Evolutionary conservation across 1,139 yeast genomes (phyloP).

Genomic region (Pichia sp.): DNA sequence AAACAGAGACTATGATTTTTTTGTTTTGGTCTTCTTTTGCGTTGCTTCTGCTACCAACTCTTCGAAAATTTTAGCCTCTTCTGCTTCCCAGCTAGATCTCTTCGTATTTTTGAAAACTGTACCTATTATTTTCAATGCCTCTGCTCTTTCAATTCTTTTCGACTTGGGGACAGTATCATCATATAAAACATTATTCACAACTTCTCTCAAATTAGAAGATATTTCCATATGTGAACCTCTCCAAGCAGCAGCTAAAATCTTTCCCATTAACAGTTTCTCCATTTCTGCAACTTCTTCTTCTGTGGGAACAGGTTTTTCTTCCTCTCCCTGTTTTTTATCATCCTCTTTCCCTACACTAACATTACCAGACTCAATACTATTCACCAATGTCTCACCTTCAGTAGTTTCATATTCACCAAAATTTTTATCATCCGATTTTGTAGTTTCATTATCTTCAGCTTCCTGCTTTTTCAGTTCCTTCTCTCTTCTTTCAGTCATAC

Average conservation of each 20-base stretch:
- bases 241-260: constrained; percentile 94
- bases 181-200: constrained; percentile 67
- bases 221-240: constrained; percentile 87
- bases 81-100: constrained; percentile 79
- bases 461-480: constrained; percentile 26
- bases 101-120: constrained; percentile 57
- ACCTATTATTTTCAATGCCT: constrained; percentile 69
- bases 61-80: constrained; percentile 87
- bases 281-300: constrained; percentile 77
- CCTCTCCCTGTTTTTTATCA: constrained; percentile 24
- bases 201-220: constrained; percentile 79
- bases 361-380: constrained; percentile 37
- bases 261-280: constrained; percentile 83
- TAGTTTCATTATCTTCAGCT: constrained; percentile 5
- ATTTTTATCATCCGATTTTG: background rate
- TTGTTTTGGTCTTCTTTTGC: constrained; percentile 59
- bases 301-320: constrained; percentile 52
- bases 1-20: background rate
- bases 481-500: constrained; percentile 58
- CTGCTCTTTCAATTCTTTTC: constrained; percentile 69
- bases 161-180: constrained; percentile 47
- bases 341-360: background rate
- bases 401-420: too few relatives aligned
- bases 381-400: constrained; percentile 1
- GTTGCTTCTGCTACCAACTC: constrained; percentile 89